A percentile compares a stretch with the other conserved stretches of the same genome.
phyloP scores from a whole-genome alignment of 1,284 basidiomycete species.

The Paramarasmius palmivorus region DNA sequence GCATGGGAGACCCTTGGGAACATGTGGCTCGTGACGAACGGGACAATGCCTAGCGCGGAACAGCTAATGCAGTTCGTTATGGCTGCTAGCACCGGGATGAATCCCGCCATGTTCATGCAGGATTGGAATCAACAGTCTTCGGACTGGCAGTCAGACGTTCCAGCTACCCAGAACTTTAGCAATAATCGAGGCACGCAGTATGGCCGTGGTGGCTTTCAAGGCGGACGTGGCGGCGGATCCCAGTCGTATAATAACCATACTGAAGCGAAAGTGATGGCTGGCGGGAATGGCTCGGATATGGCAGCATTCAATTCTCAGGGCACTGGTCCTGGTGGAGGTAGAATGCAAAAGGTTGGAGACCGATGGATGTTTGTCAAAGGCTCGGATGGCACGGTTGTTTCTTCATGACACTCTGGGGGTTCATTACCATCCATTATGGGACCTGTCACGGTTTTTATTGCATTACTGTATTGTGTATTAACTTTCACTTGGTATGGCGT shows the following conservation, averaged over 20 bases:
- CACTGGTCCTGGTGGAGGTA: conserved; percentile 36
- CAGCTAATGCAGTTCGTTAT: conserved; percentile 74
- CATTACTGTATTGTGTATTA: conserved; percentile 1
- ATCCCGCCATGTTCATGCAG: not conserved
- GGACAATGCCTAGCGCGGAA: conserved; percentile 65
- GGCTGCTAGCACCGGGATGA: conserved; percentile 31
- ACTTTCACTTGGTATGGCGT: not conserved
- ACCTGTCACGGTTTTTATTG: conserved; percentile 1
- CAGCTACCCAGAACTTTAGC: conserved; percentile 4
- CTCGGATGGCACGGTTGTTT: conserved; percentile 3
- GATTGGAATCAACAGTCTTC: conserved; percentile 13
- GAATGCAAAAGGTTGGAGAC: conserved; percentile 72
- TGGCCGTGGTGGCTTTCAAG: conserved; percentile 16
- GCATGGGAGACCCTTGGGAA: conserved; percentile 77
- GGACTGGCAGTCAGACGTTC: conserved; percentile 17
- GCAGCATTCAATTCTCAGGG: conserved; percentile 10
- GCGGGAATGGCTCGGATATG: conserved; percentile 21
- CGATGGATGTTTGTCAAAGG: conserved; percentile 70
- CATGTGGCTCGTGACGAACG: conserved; percentile 70
- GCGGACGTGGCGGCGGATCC: conserved; percentile 25
- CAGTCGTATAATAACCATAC: not conserved
- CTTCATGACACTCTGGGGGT: conserved; percentile 9
- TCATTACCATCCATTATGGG: not conserved
- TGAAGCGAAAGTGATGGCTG: conserved; percentile 12
- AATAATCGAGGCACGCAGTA: not conserved